Evolutionary conservation across 2,329 filamentous ascomycete species (phyloP).

Genomic region (Colletotrichum nymphaeae): DNA sequence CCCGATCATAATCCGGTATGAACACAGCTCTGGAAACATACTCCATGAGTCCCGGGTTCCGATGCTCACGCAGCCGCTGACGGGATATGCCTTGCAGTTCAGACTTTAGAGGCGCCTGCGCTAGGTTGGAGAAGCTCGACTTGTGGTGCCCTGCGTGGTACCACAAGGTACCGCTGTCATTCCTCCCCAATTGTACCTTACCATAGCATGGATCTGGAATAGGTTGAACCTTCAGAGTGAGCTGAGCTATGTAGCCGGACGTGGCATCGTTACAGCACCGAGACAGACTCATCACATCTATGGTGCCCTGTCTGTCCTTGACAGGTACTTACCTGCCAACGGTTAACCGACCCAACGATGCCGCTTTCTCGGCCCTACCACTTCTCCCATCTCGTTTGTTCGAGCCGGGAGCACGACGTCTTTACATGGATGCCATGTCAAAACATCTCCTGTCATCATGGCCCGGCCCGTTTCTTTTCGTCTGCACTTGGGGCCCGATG

Average conservation of each 20-base stretch:
- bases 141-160: neutral
- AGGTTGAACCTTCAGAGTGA: neutral
- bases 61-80: neutral
- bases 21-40: neutral
- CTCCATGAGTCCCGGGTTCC: neutral
- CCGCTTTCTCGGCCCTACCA: constrained; percentile 30
- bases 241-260: neutral
- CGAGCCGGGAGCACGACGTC: neutral
- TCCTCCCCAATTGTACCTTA: neutral
- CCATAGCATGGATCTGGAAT: neutral
- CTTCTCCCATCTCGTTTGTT: constrained; percentile 1
- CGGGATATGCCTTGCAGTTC: neutral
- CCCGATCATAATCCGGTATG: neutral
- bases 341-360: constrained; percentile 4
- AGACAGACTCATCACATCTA: constrained; percentile 11
- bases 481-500: neutral
- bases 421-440: constrained; percentile 5
- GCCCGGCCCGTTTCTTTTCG: constrained; percentile 19
- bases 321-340: constrained; percentile 15
- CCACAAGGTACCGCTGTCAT: neutral
- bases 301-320: constrained; percentile 4
- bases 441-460: neutral
- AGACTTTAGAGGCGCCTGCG: neutral
- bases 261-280: neutral
- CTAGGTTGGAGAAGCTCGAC: neutral